Conservation (phyloP, 2,329 filamentous ascomycete species). For the Bipolaris cookei region DNA sequence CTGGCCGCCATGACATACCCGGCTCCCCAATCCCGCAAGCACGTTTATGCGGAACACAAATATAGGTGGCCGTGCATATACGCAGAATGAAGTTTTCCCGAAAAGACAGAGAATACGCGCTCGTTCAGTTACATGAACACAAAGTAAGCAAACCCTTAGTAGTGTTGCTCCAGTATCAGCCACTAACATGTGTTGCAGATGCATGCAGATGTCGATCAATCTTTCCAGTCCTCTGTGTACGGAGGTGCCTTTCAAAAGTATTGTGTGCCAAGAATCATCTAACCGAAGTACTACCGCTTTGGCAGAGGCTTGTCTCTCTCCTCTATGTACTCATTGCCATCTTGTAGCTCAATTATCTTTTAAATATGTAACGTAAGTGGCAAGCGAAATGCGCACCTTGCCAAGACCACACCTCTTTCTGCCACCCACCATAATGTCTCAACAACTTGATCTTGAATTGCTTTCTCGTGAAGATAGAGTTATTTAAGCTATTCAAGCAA, state of each 20-base stretch:
- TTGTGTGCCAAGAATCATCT: too few species aligned
- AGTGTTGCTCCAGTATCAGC: too few species aligned
- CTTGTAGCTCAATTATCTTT: too few species aligned
- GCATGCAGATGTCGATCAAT: too few species aligned
- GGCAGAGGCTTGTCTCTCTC: too few species aligned
- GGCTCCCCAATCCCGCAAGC: slow-evolving; percentile 5
- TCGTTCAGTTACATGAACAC: neutral
- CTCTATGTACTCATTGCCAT: too few species aligned
- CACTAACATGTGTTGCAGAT: too few species aligned
- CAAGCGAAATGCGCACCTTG: neutral
- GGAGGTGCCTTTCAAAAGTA: too few species aligned
- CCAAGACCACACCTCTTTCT: neutral
- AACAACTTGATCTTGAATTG: slow-evolving; percentile 15
- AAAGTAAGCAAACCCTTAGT: neutral
- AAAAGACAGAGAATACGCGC: neutral
- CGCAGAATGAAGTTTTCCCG: neutral
- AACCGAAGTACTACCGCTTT: too few species aligned
- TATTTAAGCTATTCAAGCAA: slow-evolving; percentile 2
- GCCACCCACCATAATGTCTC: slow-evolving; percentile 5
- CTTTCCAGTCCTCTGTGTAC: too few species aligned
- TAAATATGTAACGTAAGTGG: neutral
- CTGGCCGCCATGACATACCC: neutral
- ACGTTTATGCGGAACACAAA: neutral
- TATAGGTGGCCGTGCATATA: neutral
- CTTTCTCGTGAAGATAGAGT: slow-evolving; percentile 15